Conservation (phyloP, 495 filamentous ascomycete genomes). For the Lindgomyces ingoldianus region DNA sequence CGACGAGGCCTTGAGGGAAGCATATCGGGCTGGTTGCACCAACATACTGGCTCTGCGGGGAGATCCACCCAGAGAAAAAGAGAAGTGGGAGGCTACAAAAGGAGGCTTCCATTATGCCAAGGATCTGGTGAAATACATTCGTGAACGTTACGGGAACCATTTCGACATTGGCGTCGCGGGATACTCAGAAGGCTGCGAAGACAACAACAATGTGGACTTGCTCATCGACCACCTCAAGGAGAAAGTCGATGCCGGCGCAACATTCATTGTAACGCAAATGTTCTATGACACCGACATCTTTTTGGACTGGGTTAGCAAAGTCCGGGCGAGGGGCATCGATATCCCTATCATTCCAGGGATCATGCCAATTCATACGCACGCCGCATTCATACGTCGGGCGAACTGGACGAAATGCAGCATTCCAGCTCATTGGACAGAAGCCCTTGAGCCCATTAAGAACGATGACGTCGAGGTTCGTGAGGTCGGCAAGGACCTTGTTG, state of each 20-base stretch:
- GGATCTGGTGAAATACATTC: slow-evolving; percentile 92
- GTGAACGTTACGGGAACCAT: slow-evolving; percentile 84
- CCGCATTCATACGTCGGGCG: slow-evolving; percentile 82
- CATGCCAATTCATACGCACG: slow-evolving; percentile 98
- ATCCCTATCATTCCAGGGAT: slow-evolving; percentile 95
- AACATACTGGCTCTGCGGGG: slow-evolving; percentile 96
- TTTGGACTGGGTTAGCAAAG: slow-evolving; percentile 82
- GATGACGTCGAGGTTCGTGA: slow-evolving; percentile 92
- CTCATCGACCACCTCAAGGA: slow-evolving; percentile 94
- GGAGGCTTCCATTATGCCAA: slow-evolving; percentile 89
- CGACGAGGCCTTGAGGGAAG: slow-evolving; percentile 80
- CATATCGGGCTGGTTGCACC: slow-evolving; percentile 93
- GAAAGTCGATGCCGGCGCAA: slow-evolving; percentile 92
- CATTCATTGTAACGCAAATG: slow-evolving; percentile 98
- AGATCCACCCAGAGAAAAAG: slow-evolving; percentile 91
- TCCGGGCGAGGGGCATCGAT: slow-evolving; percentile 78
- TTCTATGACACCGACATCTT: slow-evolving; percentile 98
- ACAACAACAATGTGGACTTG: slow-evolving; percentile 78
- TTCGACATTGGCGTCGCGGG: slow-evolving; percentile 98
- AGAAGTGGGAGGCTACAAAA: slow-evolving; percentile 85
- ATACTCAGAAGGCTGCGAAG: slow-evolving; percentile 95
- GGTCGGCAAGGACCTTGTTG: slow-evolving; percentile 85
- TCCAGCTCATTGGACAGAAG: slow-evolving; percentile 75
- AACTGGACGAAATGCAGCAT: slow-evolving; percentile 85
- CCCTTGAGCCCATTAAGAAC: slow-evolving; percentile 90